Evolutionary conservation across 306 rosid genomes (phyloP), one percentile per base, ranked within the genome.

Genomic region (Hippophae rhamnoides): DNA sequence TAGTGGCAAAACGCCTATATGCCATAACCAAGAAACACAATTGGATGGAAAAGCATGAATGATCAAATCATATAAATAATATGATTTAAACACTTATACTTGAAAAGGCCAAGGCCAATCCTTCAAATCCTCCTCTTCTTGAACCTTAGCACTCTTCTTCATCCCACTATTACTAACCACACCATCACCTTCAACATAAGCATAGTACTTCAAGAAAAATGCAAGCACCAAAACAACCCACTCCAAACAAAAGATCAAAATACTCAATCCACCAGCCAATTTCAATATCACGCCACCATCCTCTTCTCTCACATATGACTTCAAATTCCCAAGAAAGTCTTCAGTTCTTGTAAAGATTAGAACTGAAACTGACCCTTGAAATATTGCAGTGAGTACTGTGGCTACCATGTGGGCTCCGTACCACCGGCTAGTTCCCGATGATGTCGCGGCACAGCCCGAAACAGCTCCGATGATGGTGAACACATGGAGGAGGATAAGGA

Each of bases 51-150:
- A 31, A 31, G 4, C 38, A 31, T 31, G 38, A 31, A 31, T 2
- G 38, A 31, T 31, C 38, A 31, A 18, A 31, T 31, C 38, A 31
- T 31, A 31, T 31, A 31, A 2, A 31, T 31, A 31, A 31, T 31
- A 31, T 31, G 38, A 31, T 31, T 31, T 31, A 31, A 31, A 31
- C 38, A 31, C 57, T 41, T 46, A 87, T 62, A 84, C 89, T 70
- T 87, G 93, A 67, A 84, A 87, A 13, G 95, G 93, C 95, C 89
- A 87, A 25, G 95, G 93, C 95, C 95, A 84, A 57, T 87, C 95
- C 87, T 87, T 87, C 74, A 87, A 51, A 57, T 87, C 89, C 54
- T 82, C 89, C 9, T 87, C 93, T 25, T 84, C 84, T 66, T 79
- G 89, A 65, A 84, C 95, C 79, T 80, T 87, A 12, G 80, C 60